These are phyloP conservation scores for Phytophthora pluvialis DNA, from an alignment of 352 stramenopile genomes.

Conservation along the genomic window DNA sequence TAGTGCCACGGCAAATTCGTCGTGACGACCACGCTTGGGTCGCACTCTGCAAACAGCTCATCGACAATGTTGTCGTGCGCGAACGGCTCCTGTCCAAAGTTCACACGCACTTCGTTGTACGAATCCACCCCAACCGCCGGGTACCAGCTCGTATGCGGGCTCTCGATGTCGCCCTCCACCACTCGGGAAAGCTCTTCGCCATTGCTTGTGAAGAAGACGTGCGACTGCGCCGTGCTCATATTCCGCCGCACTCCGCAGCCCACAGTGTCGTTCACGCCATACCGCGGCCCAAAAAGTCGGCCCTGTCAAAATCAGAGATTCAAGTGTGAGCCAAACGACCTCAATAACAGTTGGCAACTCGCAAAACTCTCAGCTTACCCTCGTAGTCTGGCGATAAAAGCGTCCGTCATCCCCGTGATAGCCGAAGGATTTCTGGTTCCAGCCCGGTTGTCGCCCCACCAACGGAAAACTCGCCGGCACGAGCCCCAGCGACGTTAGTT, in stretches of 20 bases:
- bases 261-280: constrained; percentile 70
- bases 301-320: constrained; percentile 40
- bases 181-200: constrained; percentile 36
- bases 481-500: constrained; percentile 68
- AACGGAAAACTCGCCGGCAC: constrained; percentile 55
- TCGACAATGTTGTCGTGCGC: constrained; percentile 54
- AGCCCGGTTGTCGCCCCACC: constrained; percentile 71
- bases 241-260: constrained; percentile 74
- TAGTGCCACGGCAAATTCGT: constrained; percentile 56
- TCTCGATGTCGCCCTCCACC: constrained; percentile 48
- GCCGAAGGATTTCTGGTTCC: constrained; percentile 68
- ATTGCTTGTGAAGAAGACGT: constrained; percentile 80
- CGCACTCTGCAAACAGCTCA: constrained; percentile 58
- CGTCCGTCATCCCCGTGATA: constrained; percentile 85
- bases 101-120: constrained; percentile 75
- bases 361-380: constrained; percentile 34
- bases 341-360: not conserved
- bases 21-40: constrained; percentile 29
- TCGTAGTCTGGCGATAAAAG: constrained; percentile 61
- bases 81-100: constrained; percentile 85
- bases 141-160: constrained; percentile 60
- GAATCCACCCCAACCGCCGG: constrained; percentile 87
- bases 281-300: constrained; percentile 59
- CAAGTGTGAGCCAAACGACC: constrained; percentile 10
- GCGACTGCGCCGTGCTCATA: constrained; percentile 40